Conservation (phyloP, 2,329 filamentous ascomycete genomes). For the Cytospora piceicola region DNA sequence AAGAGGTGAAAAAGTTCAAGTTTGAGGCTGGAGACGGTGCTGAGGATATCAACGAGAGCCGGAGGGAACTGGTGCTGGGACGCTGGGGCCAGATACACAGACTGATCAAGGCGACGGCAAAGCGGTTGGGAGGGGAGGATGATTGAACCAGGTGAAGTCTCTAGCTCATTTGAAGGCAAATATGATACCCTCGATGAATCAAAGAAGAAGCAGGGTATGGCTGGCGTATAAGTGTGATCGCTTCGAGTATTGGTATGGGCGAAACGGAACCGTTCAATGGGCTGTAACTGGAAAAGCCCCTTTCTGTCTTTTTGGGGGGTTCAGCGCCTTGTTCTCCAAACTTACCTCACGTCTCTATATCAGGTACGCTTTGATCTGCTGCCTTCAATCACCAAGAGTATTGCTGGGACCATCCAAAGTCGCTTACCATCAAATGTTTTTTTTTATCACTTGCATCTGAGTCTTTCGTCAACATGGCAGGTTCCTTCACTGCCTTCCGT, state of each 20-base stretch:
- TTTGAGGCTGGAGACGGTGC: constrained; percentile 29
- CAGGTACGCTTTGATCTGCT: not conserved
- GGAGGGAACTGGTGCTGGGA: constrained; percentile 43
- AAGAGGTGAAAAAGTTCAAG: constrained; percentile 37
- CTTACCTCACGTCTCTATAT: too few species aligned
- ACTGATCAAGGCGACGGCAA: constrained; percentile 44
- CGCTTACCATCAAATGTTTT: not conserved
- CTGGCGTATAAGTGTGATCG: not conserved
- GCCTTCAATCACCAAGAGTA: not conserved
- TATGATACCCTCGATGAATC: constrained; percentile 10
- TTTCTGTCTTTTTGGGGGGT: too few species aligned
- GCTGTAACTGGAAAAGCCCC: too few species aligned
- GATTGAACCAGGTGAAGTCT: not conserved
- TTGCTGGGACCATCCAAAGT: not conserved
- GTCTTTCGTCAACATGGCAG: not conserved
- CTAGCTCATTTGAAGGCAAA: not conserved
- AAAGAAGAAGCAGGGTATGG: not conserved
- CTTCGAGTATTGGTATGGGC: too few species aligned
- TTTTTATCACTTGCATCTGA: not conserved
- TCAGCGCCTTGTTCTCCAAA: too few species aligned
- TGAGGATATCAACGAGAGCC: constrained; percentile 35
- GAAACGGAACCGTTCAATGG: too few species aligned
- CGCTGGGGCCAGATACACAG: constrained; percentile 50
- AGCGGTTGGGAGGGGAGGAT: constrained; percentile 34
- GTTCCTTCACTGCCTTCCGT: not conserved